Conservation (phyloP, 108 stramenopile species). For the Fragilaria crotonensis region DNA sequence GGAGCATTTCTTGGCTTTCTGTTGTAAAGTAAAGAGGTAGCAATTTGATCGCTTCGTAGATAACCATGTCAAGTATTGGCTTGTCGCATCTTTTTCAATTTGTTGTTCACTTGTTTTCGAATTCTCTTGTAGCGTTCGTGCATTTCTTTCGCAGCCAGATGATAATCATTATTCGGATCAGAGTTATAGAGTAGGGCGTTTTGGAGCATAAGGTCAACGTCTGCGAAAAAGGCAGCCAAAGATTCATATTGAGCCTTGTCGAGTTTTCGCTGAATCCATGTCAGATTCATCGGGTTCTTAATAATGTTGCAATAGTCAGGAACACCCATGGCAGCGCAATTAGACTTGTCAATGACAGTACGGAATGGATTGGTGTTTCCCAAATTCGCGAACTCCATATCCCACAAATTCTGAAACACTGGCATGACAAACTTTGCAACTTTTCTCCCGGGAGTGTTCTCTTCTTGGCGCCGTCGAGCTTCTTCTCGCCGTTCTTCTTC, state of each 20-base stretch:
- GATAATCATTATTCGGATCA: conserved; percentile 62
- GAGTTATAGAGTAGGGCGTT: conserved; percentile 69
- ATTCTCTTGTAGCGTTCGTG: conserved; percentile 49
- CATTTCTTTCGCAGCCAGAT: conserved; percentile 68
- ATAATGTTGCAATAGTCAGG: conserved; percentile 72
- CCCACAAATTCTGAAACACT: conserved; percentile 67
- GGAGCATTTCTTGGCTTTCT: conserved; percentile 46
- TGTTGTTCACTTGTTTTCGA: neutral
- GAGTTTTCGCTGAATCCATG: conserved; percentile 68
- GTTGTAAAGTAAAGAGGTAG: conserved; percentile 9
- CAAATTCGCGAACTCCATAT: conserved; percentile 64
- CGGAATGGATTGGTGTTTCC: conserved; percentile 73
- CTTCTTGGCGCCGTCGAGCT: conserved; percentile 22
- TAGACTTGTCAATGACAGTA: conserved; percentile 65
- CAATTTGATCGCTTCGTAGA: no score
- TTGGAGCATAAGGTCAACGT: conserved; percentile 65
- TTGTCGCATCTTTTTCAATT: neutral
- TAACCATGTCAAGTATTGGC: neutral
- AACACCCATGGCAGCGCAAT: conserved; percentile 64
- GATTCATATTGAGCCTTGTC: conserved; percentile 47
- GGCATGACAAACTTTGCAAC: conserved; percentile 12
- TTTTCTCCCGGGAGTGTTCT: conserved; percentile 28
- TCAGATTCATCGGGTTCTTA: conserved; percentile 67
- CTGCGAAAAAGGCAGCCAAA: conserved; percentile 57
- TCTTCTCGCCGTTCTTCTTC: conserved; percentile 33